Conservation (phyloP, 169 alveolate genomes). For the Babesia ovis region DNA sequence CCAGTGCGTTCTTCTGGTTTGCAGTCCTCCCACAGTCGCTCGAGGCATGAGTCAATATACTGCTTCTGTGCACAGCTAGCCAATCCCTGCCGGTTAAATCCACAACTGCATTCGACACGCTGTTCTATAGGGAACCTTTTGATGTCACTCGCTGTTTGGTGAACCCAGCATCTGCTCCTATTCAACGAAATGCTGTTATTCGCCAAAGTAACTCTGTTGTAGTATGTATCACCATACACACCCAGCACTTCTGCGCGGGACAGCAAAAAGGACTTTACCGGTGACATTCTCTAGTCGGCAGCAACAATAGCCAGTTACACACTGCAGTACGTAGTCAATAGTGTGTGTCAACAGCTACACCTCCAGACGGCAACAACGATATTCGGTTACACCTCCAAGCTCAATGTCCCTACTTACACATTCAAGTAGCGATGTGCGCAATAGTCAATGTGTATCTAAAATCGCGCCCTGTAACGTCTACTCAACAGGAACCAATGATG, state of each 20-base stretch:
- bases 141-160: slow-evolving; percentile 47
- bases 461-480: no score
- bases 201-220: slow-evolving; percentile 54
- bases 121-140: slow-evolving; percentile 1
- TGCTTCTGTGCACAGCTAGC: slow-evolving; percentile 22
- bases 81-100: slow-evolving; percentile 3
- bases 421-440: no score
- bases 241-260: slow-evolving; percentile 39
- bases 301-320: no score
- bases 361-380: no score
- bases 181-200: slow-evolving; percentile 33
- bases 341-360: no score
- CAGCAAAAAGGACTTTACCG: slow-evolving; percentile 7
- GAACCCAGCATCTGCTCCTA: slow-evolving; percentile 63
- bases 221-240: slow-evolving; percentile 45
- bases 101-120: slow-evolving; percentile 34
- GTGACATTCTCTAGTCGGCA: slow-evolving; percentile 2
- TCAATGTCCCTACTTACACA: no score
- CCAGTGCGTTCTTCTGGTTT: slow-evolving; percentile 1
- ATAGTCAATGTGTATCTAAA: no score
- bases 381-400: no score
- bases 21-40: not conserved
- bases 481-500: no score
- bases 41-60: slow-evolving; percentile 6
- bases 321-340: no score